Percentiles rank a stretch among this genome's conserved stretches.
Evolutionary conservation across 1,139 yeast species (phyloP).

Genomic region (Debaryomycetaceae sp.): DNA sequence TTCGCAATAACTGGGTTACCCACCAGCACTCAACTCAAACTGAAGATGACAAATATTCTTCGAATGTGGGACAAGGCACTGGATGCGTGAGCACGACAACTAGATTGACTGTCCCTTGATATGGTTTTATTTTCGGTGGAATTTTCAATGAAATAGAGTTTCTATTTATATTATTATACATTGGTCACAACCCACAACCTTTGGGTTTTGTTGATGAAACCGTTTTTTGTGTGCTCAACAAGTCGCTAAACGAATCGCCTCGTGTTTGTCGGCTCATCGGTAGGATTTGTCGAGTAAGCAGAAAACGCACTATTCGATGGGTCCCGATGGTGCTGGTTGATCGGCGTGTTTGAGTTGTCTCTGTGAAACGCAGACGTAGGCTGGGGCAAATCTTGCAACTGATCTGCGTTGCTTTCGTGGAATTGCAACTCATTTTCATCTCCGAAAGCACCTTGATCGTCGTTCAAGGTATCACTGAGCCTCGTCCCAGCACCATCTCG

Average conservation of each 20-base stretch:
- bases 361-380: no score
- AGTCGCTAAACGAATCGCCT: slow-evolving; percentile 22
- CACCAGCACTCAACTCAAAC: not conserved
- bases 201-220: not conserved
- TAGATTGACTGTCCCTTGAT: no score
- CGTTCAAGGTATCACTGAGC: slow-evolving; percentile 33
- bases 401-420: slow-evolving; percentile 13
- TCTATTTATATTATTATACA: no score
- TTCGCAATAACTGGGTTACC: not conserved
- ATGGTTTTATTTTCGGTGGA: no score
- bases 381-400: slow-evolving; percentile 9
- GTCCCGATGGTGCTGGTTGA: slow-evolving; percentile 24
- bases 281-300: slow-evolving; percentile 17
- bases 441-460: no score
- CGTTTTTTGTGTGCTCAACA: slow-evolving; percentile 1
- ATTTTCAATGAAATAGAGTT: no score
- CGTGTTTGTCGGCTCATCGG: slow-evolving; percentile 27
- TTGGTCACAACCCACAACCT: no score
- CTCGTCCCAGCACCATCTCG: not conserved
- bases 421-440: slow-evolving; percentile 11
- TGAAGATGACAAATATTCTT: slow-evolving; percentile 15
- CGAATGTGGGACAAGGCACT: slow-evolving; percentile 20
- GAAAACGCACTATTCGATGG: slow-evolving; percentile 24
- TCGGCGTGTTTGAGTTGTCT: slow-evolving; percentile 16
- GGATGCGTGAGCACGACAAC: no score